A percentile compares a stretch with the other conserved stretches of the same genome.
Evolutionary conservation across 2,329 filamentous ascomycete genomes (phyloP).

Genomic region (Colletotrichum tofieldiae): DNA sequence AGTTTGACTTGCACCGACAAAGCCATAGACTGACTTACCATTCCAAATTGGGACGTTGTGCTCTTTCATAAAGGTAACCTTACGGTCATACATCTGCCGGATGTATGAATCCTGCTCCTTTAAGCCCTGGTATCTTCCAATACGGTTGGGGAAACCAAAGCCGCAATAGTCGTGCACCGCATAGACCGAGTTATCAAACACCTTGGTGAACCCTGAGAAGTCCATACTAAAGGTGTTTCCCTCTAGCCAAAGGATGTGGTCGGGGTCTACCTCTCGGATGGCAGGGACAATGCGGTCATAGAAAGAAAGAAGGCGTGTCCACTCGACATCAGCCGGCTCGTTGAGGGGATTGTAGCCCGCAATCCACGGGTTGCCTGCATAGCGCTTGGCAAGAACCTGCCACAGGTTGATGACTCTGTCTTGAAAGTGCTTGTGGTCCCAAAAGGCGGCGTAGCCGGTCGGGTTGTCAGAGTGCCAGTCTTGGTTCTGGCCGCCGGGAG

Average conservation of each 20-base stretch:
- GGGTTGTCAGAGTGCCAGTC: constrained; percentile 63
- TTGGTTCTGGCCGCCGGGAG: constrained; percentile 63
- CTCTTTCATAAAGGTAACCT: constrained; percentile 57
- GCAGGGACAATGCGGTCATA: constrained; percentile 54
- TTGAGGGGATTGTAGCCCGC: constrained; percentile 58
- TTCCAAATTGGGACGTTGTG: constrained; percentile 60
- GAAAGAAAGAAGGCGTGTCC: constrained; percentile 53
- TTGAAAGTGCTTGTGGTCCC: constrained; percentile 64
- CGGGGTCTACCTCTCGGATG: constrained; percentile 55
- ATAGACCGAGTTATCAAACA: constrained; percentile 59
- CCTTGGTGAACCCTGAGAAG: constrained; percentile 50
- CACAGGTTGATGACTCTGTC: constrained; percentile 62
- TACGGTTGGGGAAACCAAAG: constrained; percentile 59
- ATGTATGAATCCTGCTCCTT: constrained; percentile 57
- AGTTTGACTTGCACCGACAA: constrained; percentile 18
- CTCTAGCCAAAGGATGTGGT: constrained; percentile 63
- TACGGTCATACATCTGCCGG: constrained; percentile 52
- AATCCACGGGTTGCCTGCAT: constrained; percentile 59
- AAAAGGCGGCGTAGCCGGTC: constrained; percentile 58
- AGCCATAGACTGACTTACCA: constrained; percentile 56
- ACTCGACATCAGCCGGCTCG: constrained; percentile 45
- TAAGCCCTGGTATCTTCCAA: constrained; percentile 52
- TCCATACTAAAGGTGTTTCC: constrained; percentile 62
- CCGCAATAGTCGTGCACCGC: constrained; percentile 64
- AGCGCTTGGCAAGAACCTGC: constrained; percentile 59